Base-by-base conservation (phyloP, 2,329 filamentous ascomycete species). In the Diaporthe helianthi region DNA sequence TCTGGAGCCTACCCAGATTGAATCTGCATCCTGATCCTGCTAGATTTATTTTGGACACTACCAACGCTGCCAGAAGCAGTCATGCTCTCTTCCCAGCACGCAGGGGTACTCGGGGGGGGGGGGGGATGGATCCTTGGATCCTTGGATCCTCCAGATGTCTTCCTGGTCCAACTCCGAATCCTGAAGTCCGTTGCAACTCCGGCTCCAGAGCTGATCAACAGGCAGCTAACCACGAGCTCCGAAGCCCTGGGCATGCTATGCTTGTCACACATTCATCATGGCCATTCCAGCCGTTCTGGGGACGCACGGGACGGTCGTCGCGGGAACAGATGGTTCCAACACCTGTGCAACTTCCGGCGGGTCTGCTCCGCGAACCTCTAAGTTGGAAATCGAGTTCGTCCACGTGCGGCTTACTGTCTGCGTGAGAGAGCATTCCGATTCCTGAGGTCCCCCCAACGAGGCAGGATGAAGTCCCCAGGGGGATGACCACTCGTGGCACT, bases 161-260 rank as follows among this genome's bases (percentile, higher is more conserved):
- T 49, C 41, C 19, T 7, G 41, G 65, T 38, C 38, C 44, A 51
- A 58, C 41, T 58, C 22, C 49, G 65, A 67, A 24, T 29, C 63
- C 63, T 22, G 8, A 33, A 33, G 8, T 33, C 31, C 31, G 31
- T 9, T 33, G 31, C 15, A 26, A 65, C 47, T 54, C 36, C 51
- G 63, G 44, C 29, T n/a, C n/a, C n/a, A n/a, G n/a, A n/a, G n/a
- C n/a, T 53, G 33, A 13, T 46, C 29, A 44, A 15, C 22, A 24
- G 44, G 15, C 63, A 10, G 38, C 46, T 49, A 22, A 44, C 17
- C 24, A 31, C 22, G 2, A 36, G 46, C 44, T 26, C n/a, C 22
- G 41, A n/a, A 44, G 41, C 7, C n/a, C 31, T 33, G 6, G 33
- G 12, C 9, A 33, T 9, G 8, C 9, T 10, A 33, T 33, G 31